Evolutionary conservation across 352 stramenopile species (phyloP), one percentile per base, ranked within the genome.

Genomic region (Globisporangium okanoganense): DNA sequence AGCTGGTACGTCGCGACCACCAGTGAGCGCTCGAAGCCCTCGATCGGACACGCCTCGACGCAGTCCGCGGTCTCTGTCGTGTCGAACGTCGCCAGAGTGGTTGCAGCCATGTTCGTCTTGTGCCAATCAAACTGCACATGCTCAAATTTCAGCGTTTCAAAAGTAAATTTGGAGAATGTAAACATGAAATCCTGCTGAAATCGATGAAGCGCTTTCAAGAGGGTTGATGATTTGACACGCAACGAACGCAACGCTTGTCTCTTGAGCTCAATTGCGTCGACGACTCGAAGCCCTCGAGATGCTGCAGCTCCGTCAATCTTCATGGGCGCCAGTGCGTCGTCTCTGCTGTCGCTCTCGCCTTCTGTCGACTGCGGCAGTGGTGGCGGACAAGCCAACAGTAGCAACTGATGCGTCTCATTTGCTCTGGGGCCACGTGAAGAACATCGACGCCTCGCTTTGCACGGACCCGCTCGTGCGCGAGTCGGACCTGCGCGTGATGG

Each of bases 1-100:
- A 95, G 71, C 65, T 94, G 84, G 62, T 95, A 95, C 1, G 86
- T 95, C 27, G 84, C 86, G 7, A 78, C 81, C 4, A 90, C 77
- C 54, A 95, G 71, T 4, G 81, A 85, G 14, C 62, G 63, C 70
- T 92, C 79, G 31, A 82, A 80, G 50, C 78, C 82, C 27, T 61
- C 44, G 5, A 92, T 70, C 2, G 79, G 77, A 52, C 86, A 95
- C 22, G 80, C 76, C 64, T 95, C 86, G 36, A 95, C 84, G 61
- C 86, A 95, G 72, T 95, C 86, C 29, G 86, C 84, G 29, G 85
- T 92, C 76, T 92, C 78, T 14, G 56, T 62, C 41, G 83, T 93
- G 65, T 89, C 83, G 61, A 93, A 91, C 53, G 75, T 82, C 57
- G 74, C 80, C n/a, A 90, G 40, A 31, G 79, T 86, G 48, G 58